A percentile compares a stretch with the other conserved stretches of the same genome.
phyloP scores from a whole-genome alignment of 208 protist species.

The Angomonas desouzai region DNA sequence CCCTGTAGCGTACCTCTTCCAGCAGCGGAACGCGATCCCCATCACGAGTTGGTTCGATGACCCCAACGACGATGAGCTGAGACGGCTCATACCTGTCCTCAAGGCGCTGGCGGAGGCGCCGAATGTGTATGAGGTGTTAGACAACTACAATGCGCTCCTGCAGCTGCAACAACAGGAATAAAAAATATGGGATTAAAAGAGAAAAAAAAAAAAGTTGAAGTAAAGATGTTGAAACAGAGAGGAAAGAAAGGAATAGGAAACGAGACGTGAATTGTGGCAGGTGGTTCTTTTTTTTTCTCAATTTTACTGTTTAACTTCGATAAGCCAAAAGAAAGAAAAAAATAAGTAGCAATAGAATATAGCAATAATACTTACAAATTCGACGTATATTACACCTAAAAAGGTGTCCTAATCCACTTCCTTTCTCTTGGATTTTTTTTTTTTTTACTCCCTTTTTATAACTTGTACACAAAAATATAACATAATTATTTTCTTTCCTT shows the following conservation, averaged over 20 bases:
- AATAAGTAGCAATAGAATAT: conserved; percentile 6
- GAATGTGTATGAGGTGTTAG: conserved; percentile 76
- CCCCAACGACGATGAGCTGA: conserved; percentile 56
- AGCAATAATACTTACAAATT: too few relatives aligned
- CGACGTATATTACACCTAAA: too few relatives aligned
- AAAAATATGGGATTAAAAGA: not conserved
- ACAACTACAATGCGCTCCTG: conserved; percentile 78
- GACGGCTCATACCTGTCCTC: conserved; percentile 69
- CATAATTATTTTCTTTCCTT: conserved; percentile 14
- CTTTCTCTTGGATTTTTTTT: conserved; percentile 8
- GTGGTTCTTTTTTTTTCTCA: too few relatives aligned
- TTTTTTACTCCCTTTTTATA: conserved; percentile 5
- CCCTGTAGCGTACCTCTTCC: conserved; percentile 87
- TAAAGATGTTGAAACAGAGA: too few relatives aligned
- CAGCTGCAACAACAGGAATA: conserved; percentile 42
- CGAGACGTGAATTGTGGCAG: too few relatives aligned
- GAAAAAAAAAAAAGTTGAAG: conserved; percentile 9
- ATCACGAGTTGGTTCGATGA: conserved; percentile 90
- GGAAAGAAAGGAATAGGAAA: not conserved
- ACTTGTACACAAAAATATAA: not conserved
- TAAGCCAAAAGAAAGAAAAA: conserved; percentile 6
- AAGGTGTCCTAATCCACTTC: too few relatives aligned
- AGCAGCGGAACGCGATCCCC: conserved; percentile 87
- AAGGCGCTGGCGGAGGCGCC: conserved; percentile 58
- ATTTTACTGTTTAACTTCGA: not conserved